Conservation (phyloP, 179 eudicot genomes). For the Spinacia oleracea region DNA sequence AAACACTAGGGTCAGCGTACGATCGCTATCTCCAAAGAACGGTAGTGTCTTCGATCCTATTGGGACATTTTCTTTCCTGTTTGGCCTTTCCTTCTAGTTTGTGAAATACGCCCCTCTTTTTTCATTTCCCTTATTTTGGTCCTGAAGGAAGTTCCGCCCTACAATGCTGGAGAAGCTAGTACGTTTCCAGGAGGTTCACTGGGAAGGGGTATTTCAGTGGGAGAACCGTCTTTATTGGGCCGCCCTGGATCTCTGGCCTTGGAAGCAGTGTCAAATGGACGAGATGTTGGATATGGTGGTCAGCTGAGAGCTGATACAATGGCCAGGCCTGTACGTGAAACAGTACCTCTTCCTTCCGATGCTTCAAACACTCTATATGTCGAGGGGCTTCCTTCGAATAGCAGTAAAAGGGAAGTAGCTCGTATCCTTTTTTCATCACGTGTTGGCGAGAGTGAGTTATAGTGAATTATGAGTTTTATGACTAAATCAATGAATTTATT, state of each 20-base stretch:
- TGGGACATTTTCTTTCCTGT: background rate
- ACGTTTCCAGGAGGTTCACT: conserved; percentile 35
- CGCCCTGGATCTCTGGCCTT: conserved; percentile 42
- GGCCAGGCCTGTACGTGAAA: conserved; percentile 49
- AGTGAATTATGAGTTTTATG: conserved; percentile 12
- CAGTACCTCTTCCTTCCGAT: conserved; percentile 64
- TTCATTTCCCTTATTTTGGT: background rate
- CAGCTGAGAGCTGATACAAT: conserved; percentile 44
- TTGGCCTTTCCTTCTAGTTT: conserved; percentile 19
- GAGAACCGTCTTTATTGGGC: conserved; percentile 43
- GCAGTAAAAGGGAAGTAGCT: conserved; percentile 78
- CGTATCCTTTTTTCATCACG: conserved; percentile 69
- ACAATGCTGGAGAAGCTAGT: conserved; percentile 41
- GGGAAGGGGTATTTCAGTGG: conserved; percentile 42
- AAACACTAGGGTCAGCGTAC: conserved; percentile 59
- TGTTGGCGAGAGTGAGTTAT: background rate
- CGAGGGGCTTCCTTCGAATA: conserved; percentile 76
- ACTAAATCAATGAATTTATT: conserved; percentile 3
- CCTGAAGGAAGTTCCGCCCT: conserved; percentile 45
- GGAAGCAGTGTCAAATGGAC: conserved; percentile 44
- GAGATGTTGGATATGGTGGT: conserved; percentile 38
- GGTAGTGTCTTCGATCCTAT: conserved; percentile 36
- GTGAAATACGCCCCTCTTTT: conserved; percentile 5
- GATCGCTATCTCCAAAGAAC: conserved; percentile 64
- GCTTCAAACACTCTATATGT: conserved; percentile 67